Evolutionary conservation across 192 early-diverging fungal species (phyloP), one percentile per base, ranked within the genome.

Genomic region (Haplosporangium gracile): DNA sequence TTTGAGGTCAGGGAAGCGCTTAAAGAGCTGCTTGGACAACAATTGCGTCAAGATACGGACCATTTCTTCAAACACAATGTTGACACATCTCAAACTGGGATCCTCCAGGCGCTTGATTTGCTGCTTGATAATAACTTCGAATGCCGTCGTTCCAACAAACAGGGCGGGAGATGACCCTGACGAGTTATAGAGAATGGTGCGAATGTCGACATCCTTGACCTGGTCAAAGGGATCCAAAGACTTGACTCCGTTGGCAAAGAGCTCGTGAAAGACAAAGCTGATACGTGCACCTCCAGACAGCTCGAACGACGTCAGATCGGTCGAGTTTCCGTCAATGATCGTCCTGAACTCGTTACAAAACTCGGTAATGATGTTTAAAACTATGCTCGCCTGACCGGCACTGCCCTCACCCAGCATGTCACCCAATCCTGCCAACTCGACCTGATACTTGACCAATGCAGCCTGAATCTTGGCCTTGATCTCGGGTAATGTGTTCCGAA

Each of bases 21-120:
- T 96, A 89, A 98, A 99, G 74, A 93, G 93, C 83, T 94, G 95
- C 89, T 99, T 99, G 88, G 94, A 94, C 68, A 99, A 89, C 72
- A 99, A 89, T 84, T 96, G 95, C 75, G 96, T 95, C 60, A 99
- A 89, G 63, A 99, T 99, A 74, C 98, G 94, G n/a, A 97, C 96
- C 40, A 99, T 89, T 89, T 99, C 99, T 83, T 99, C 99, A 91
- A 99, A 99, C 9, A 98, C 95, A 93, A 99, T 95, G 40, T 93
- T 91, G 39, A 96, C 95, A 81, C 98, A 99, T 86, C 97, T 98
- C 80, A 99, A 90, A 80, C 96, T 95, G 36, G 99, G 99, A 39
- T 99, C 98, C 89, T 99, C 99, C 38, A 99, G 90, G 6, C 99
- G 94, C 88, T 96, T 97, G 89, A 99, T 99, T 90, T 99, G 99